Conservation (phyloP, 371 early-diverging fungal species). For the Syncephalis fuscata region DNA sequence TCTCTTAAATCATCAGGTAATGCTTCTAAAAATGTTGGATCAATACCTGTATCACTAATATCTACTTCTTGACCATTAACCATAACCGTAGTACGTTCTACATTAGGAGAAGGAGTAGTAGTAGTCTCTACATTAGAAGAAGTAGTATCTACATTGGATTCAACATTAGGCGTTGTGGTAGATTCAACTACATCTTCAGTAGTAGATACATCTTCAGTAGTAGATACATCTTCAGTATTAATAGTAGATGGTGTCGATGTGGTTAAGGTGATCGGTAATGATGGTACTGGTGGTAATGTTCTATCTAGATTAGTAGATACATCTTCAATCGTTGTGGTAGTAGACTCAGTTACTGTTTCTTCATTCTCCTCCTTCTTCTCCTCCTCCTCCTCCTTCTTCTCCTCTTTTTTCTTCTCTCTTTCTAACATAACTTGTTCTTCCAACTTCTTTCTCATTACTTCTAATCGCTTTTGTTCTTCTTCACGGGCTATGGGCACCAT, state of each 20-base stretch:
- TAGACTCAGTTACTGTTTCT: background rate
- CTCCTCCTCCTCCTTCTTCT: slow-evolving; percentile 31
- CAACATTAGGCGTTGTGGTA: no score
- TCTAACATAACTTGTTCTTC: slow-evolving; percentile 31
- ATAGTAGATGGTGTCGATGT: slow-evolving; percentile 3
- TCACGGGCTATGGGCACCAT: slow-evolving; percentile 53
- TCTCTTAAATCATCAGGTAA: slow-evolving; percentile 87
- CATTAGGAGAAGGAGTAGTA: slow-evolving; percentile 5
- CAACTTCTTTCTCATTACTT: slow-evolving; percentile 30
- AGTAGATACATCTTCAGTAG: background rate
- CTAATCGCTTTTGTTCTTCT: slow-evolving; percentile 31
- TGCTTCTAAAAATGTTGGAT: slow-evolving; percentile 85
- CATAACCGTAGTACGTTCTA: slow-evolving; percentile 18
- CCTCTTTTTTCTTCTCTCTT: slow-evolving; percentile 21
- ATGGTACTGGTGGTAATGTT: no score
- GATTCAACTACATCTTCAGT: slow-evolving; percentile 3
- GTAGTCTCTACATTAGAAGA: slow-evolving; percentile 15
- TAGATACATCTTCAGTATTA: slow-evolving; percentile 1
- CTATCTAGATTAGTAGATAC: slow-evolving; percentile 1
- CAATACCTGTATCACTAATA: slow-evolving; percentile 88
- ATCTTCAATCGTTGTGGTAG: slow-evolving; percentile 4
- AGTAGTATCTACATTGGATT: slow-evolving; percentile 6
- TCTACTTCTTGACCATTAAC: slow-evolving; percentile 66
- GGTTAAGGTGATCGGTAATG: no score
- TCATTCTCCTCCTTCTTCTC: slow-evolving; percentile 9